Evolutionary conservation across 148 eudicot species (phyloP), one percentile per base, ranked within the genome.

Genomic region (Nyssa sinensis): DNA sequence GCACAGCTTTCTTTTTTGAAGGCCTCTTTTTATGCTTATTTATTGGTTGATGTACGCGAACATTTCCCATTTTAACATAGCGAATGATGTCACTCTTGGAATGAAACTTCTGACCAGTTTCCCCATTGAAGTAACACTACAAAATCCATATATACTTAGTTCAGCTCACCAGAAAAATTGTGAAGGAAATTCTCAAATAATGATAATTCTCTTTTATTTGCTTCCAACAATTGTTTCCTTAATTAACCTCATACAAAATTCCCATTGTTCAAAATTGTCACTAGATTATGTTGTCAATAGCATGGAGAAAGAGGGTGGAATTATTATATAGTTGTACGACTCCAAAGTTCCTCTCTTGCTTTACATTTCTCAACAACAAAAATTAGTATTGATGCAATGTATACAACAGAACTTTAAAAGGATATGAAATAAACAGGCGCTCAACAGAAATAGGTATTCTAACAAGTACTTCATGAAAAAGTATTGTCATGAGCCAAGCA

Each of bases 41-140:
- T 47, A 2, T 41, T 62, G 64, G 61, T 35, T 72, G 78, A 74
- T 76, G 67, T 25, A 67, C 66, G 69, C 63, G 49, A n/a, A 49
- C 27, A 35, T 66, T 77, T 62, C 63, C 80, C 51, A 67, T 58
- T 72, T 71, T 76, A 23, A 81, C 69, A 71, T 70, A 68, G 47
- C 80, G 83, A 67, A 85, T 60, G 74, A 84, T 73, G 24, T 85
- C 79, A 70, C 71, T 53, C 81, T 88, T 88, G 53, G 94, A 88
- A 70, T 90, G 81, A 67, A 86, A 77, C 70, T 85, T 90, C 70
- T 74, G 68, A 60, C 77, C 78, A 31, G 81, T 86, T 74, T 83
- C 82, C 55, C 29, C 63, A 70, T 86, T 80, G 78, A 62, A 57
- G 76, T 82, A 92, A 70, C 73, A 84, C 97, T 92, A 74, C 75